Evolutionary conservation across 305 asterid species (phyloP).

Genomic region (Withania somnifera): DNA sequence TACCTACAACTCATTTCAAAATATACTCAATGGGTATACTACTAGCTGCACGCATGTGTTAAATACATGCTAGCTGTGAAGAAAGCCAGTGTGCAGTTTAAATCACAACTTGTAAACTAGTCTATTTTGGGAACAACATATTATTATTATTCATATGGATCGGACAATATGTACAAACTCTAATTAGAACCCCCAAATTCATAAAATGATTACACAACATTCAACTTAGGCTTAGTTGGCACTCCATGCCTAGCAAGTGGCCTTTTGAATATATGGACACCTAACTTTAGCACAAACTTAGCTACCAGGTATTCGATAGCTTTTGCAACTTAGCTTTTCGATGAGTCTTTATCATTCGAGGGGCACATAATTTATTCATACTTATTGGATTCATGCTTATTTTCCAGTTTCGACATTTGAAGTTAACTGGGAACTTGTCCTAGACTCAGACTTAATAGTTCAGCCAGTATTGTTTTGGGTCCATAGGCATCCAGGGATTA

Average conservation of each 20-base stretch:
- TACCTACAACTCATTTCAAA: neutral
- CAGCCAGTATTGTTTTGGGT: too few relatives aligned
- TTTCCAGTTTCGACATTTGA: too few relatives aligned
- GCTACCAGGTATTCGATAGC: too few relatives aligned
- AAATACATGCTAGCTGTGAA: neutral
- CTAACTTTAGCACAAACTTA: neutral
- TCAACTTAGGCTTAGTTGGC: conserved; percentile 1
- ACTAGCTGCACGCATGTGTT: neutral
- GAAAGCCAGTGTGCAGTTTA: neutral
- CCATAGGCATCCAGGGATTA: neutral
- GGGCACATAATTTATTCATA: too few relatives aligned
- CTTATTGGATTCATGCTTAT: too few relatives aligned
- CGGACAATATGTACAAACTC: neutral
- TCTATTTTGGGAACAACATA: neutral
- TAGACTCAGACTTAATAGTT: too few relatives aligned
- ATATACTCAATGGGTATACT: neutral
- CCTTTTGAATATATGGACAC: neutral
- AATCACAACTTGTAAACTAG: neutral
- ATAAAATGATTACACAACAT: neutral
- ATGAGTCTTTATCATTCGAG: too few relatives aligned
- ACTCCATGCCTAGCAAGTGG: neutral
- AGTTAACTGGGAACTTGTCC: too few relatives aligned
- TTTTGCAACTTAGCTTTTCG: too few relatives aligned
- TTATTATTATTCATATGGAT: neutral
- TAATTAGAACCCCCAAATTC: neutral